Conservation (phyloP, 768 basidiomycete species). For the Sarcodon aspratus region DNA sequence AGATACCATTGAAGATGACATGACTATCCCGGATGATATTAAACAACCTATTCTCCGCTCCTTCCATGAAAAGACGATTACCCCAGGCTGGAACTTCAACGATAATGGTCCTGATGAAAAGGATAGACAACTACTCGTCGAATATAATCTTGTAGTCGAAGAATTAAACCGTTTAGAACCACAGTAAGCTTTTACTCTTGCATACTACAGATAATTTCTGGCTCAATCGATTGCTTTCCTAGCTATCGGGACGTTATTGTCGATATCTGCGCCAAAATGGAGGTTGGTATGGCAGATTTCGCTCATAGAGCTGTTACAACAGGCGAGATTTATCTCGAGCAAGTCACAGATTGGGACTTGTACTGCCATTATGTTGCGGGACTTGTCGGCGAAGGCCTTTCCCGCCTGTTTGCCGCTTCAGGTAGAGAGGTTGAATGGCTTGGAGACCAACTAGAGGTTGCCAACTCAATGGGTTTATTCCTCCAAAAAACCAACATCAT, state of each 20-base stretch:
- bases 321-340: conserved; percentile 58
- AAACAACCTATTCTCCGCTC: conserved; percentile 81
- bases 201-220: neutral
- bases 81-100: conserved; percentile 79
- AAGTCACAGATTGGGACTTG: conserved; percentile 82
- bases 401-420: conserved; percentile 77
- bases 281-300: conserved; percentile 91
- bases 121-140: conserved; percentile 74
- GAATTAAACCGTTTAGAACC: conserved; percentile 65
- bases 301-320: conserved; percentile 72
- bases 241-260: conserved; percentile 75
- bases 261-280: conserved; percentile 82
- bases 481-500: conserved; percentile 99
- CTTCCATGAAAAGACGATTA: conserved; percentile 70
- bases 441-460: conserved; percentile 71
- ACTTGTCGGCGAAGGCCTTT: conserved; percentile 92
- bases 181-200: conserved; percentile 30
- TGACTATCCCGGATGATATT: conserved; percentile 78
- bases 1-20: conserved; percentile 99
- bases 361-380: conserved; percentile 99
- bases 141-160: conserved; percentile 71
- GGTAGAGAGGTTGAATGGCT: conserved; percentile 71
- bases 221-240: conserved; percentile 8
- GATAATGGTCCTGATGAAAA: conserved; percentile 81
- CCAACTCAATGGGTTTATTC: conserved; percentile 90